Conservation (phyloP, 306 rosid species). For the Alnus rubra region DNA sequence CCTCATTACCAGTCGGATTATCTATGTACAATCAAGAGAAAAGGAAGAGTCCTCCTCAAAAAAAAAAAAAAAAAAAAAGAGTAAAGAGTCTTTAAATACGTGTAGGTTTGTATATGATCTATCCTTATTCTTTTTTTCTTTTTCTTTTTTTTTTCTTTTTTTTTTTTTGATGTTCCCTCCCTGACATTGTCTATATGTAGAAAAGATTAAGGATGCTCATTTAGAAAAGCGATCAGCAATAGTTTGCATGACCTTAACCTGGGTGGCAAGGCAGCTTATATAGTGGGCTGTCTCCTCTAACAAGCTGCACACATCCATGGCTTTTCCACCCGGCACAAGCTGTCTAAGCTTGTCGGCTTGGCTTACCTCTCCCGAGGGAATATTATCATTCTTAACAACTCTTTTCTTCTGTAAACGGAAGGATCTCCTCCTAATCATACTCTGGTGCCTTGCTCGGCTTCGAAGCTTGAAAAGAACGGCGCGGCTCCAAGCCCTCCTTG, state of each 20-base stretch:
- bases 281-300: conserved; percentile 50
- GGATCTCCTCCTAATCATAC: conserved; percentile 7
- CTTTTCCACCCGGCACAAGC: conserved; percentile 37
- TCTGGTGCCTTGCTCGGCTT: conserved; percentile 1
- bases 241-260: conserved; percentile 47
- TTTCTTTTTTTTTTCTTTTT: background rate
- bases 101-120: background rate
- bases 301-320: conserved; percentile 35
- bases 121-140: background rate
- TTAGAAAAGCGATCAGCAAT: conserved; percentile 25
- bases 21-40: background rate
- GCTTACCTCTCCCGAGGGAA: background rate
- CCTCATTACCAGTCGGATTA: conserved; percentile 4
- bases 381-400: background rate
- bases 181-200: background rate
- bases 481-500: conserved; percentile 43
- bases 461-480: conserved; percentile 41
- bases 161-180: background rate
- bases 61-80: background rate
- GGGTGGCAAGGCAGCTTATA: conserved; percentile 28
- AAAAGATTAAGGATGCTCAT: background rate
- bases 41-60: too few species aligned
- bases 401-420: conserved; percentile 7
- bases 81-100: background rate
- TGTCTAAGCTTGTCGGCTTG: conserved; percentile 17